A percentile compares a stretch with the other conserved stretches of the same genome.
Evolutionary conservation across 768 basidiomycete genomes (phyloP).

Genomic region (Pisolithus marmoratus): DNA sequence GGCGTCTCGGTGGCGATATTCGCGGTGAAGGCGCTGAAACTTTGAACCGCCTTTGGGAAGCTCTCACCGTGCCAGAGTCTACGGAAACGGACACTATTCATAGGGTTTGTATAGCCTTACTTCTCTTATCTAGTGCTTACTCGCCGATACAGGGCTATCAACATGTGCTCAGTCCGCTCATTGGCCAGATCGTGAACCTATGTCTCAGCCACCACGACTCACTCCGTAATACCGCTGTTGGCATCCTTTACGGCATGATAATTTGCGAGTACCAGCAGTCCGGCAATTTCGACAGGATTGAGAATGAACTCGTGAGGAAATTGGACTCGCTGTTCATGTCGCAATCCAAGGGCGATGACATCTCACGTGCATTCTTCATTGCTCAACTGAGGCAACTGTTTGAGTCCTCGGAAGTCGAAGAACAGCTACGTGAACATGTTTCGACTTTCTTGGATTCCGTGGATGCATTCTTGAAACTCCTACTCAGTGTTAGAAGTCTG

Average conservation of each 20-base stretch:
- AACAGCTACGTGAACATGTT: slow-evolving; percentile 70
- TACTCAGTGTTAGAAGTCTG: slow-evolving; percentile 80
- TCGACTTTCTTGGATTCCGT: slow-evolving; percentile 83
- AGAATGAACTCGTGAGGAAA: slow-evolving; percentile 87
- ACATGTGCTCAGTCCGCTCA: slow-evolving; percentile 71
- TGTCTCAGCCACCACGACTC: slow-evolving; percentile 95
- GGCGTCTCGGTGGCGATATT: slow-evolving; percentile 94
- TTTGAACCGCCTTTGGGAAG: slow-evolving; percentile 76
- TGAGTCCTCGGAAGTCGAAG: slow-evolving; percentile 76
- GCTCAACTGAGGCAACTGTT: slow-evolving; percentile 87
- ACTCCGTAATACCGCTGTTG: slow-evolving; percentile 82
- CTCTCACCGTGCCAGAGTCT: slow-evolving; percentile 70
- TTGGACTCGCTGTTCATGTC: slow-evolving; percentile 92
- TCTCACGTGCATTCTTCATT: slow-evolving; percentile 90
- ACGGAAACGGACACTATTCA: slow-evolving; percentile 47
- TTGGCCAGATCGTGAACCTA: slow-evolving; percentile 85
- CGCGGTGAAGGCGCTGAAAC: slow-evolving; percentile 86
- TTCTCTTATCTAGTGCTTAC: not conserved
- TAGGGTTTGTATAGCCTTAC: slow-evolving; percentile 48
- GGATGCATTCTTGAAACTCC: slow-evolving; percentile 85
- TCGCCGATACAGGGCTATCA: slow-evolving; percentile 65
- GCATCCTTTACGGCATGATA: slow-evolving; percentile 94
- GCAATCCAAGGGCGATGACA: slow-evolving; percentile 85
- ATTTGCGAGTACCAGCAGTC: slow-evolving; percentile 84
- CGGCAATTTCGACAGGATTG: slow-evolving; percentile 82